Base-by-base conservation (phyloP, 805 yeast genomes). In the Sungouiozyma ichnusensis region DNA sequence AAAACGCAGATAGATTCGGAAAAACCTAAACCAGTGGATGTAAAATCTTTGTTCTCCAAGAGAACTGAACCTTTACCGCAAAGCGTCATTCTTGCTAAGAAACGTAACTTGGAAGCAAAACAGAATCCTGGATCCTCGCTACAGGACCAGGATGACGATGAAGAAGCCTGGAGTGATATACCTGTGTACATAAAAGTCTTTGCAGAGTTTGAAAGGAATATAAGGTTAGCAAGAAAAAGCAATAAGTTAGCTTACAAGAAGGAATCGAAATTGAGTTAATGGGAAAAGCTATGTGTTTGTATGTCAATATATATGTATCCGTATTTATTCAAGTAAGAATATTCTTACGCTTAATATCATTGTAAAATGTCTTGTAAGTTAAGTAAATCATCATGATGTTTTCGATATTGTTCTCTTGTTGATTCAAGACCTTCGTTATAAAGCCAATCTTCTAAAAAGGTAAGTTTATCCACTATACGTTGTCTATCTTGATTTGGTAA, bases 381-480 rank as follows among this genome's bases (percentile, higher is more conserved):
- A 24, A 24, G 29, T 11, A 24, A 24, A 24, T 24, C 29, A 24
- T 6, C 6, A 24, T 24, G 29, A 24, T 24, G 29, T 24, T 24
- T 24, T 11, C 6, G 11, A 11, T 24, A 24, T 24, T 24, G 29
- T 11, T 24, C 29, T 24, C 29, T 6, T 24, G 29, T 24, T 7
- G 29, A 24, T 11, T 24, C 29, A 7, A 24, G 29, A 7, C 29
- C 29, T 11, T 24, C 29, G 29, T 24, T 11, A 11, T 24, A 24
- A 24, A 24, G 29, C 98, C 98, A 90, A 62, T 90, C 95, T 75
- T 92, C 97, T 52, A 97, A 79, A 64, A 80, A 81, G 60, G 72
- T 63, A 62, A 90, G 76, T 73, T 82, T 73, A 49, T 69, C 82
- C 37, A 75, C 63, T 58, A 92, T 74, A 61, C 76, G 83, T 48